Evolutionary conservation across 2,329 filamentous ascomycete species (phyloP), one percentile per base, ranked within the genome.

Genomic region (Clonostachys sp.): DNA sequence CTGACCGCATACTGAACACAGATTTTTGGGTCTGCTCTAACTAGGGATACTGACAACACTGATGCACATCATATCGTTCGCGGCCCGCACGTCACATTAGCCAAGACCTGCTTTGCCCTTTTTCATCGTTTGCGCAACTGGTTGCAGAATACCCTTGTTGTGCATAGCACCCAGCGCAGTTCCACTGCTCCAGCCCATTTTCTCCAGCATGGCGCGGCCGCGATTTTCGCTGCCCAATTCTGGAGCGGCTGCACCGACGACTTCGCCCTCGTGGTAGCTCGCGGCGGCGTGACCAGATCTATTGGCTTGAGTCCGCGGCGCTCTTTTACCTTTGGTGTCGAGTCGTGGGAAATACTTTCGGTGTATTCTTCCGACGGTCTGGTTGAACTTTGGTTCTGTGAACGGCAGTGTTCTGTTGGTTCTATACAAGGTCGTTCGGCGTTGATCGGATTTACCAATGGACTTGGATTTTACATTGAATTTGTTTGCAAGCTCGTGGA

Each of bases 181-280:
- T 6, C 94, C 94, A 45, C 78, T 86, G 51, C 81, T 87, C 91
- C 94, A 99, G 5, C 94, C 94, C 94, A 97, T 97, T 69, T 94
- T 97, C 70, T 95, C 90, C 53, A 99, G 70, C 83, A 99, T 88
- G 4, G 83, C 82, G 45, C 90, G 81, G 12, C 94, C 94, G 55
- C 83, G 89, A 62, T 96, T 97, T 46, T 87, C 87, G 5, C 75
- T 73, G 2, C 89, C 88, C 34, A 99, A 76, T 63, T 96, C 91
- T 12, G 91, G 88, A 2, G 92, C 91, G 43, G 83, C 81, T 2
- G 81, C 89, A 43, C 92, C 94, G 3, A 97, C 91, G 30, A 95
- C 73, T 54, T 97, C 91, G 16, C 94, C 94, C 58, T 97, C 88
- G 51, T 79, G 80, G 55, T 94, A 89, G 2, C 74, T 76, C 12